A percentile compares a stretch with the other conserved stretches of the same genome.
phyloP scores from a whole-genome alignment of 257 asterid genomes.

The Penstemon barbatus region DNA sequence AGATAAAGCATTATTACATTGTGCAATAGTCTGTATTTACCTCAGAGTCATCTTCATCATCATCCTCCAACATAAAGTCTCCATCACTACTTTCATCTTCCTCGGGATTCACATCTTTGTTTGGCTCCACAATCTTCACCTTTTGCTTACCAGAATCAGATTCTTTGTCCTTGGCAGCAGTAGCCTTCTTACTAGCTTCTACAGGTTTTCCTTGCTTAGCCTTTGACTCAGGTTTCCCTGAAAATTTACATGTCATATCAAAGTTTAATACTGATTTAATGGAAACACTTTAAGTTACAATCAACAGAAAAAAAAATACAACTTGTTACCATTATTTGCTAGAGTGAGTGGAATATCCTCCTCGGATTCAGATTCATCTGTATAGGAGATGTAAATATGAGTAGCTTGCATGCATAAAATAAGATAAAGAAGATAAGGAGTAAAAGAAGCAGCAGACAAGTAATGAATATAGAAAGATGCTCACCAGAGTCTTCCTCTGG shows the following conservation, averaged over 20 bases:
- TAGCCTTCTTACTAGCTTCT: constrained; percentile 8
- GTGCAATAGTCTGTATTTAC: constrained; percentile 19
- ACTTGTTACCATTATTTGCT: constrained; percentile 46
- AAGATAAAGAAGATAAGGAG: neutral
- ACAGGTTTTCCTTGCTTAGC: constrained; percentile 51
- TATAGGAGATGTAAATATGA: constrained; percentile 10
- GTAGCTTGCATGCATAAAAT: neutral
- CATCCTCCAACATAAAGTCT: constrained; percentile 39
- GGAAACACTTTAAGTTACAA: neutral
- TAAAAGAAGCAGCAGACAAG: neutral
- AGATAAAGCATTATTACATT: too few relatives aligned
- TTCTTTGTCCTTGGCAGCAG: constrained; percentile 35
- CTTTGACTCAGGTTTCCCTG: constrained; percentile 45
- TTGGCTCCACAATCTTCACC: constrained; percentile 56
- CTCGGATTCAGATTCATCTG: constrained; percentile 54
- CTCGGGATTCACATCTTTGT: constrained; percentile 25
- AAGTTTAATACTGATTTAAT: neutral
- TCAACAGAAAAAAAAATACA: neutral
- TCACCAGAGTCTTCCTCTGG: constrained; percentile 45
- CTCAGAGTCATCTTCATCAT: constrained; percentile 34
- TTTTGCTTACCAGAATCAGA: constrained; percentile 53
- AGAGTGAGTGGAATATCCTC: constrained; percentile 41
- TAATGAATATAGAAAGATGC: constrained; percentile 6
- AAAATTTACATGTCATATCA: constrained; percentile 2
- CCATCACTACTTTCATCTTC: constrained; percentile 39